A percentile compares a stretch with the other conserved stretches of the same genome.
These are phyloP conservation scores for Davidsoniella eucalypti DNA, from an alignment of 2,329 filamentous ascomycete species.

Conservation along the genomic window DNA sequence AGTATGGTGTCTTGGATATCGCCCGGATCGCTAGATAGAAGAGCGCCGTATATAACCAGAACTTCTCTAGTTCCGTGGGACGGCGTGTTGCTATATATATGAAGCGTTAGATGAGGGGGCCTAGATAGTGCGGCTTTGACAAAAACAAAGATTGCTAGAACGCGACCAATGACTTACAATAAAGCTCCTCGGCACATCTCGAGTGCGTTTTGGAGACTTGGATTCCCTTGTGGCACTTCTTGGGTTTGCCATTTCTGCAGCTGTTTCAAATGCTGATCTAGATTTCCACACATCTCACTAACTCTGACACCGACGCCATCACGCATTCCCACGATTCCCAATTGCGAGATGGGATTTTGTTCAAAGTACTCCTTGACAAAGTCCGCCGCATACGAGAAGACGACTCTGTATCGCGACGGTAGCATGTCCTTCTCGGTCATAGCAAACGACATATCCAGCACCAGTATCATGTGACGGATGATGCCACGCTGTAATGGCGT, in stretches of 20 bases:
- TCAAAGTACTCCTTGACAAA: conserved; percentile 95
- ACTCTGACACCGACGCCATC: conserved; percentile 77
- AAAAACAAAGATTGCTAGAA: not conserved
- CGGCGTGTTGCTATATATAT: conserved; percentile 54
- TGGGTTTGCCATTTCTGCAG: conserved; percentile 47
- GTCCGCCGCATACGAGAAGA: conserved; percentile 64
- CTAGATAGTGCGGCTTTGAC: not conserved
- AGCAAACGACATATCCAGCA: conserved; percentile 80
- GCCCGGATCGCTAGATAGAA: conserved; percentile 80
- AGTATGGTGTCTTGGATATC: conserved; percentile 87
- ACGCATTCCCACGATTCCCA: conserved; percentile 82
- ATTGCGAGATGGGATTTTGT: conserved; percentile 93
- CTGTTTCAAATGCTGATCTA: conserved; percentile 67
- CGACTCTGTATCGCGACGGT: conserved; percentile 70
- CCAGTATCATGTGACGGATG: conserved; percentile 84
- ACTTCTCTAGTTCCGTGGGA: conserved; percentile 88
- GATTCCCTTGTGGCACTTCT: conserved; percentile 54
- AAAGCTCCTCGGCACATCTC: conserved; percentile 87
- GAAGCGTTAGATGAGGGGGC: conserved; percentile 2
- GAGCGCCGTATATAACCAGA: conserved; percentile 77
- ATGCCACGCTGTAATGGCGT: conserved; percentile 92
- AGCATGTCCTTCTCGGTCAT: conserved; percentile 93
- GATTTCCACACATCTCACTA: conserved; percentile 82
- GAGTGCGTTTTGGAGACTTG: conserved; percentile 81
- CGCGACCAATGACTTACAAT: conserved; percentile 39